Percentiles rank a stretch among this genome's conserved stretches.
These are phyloP conservation scores for Venturia asperata DNA, from an alignment of 2,329 filamentous ascomycete species.

Conservation along the genomic window DNA sequence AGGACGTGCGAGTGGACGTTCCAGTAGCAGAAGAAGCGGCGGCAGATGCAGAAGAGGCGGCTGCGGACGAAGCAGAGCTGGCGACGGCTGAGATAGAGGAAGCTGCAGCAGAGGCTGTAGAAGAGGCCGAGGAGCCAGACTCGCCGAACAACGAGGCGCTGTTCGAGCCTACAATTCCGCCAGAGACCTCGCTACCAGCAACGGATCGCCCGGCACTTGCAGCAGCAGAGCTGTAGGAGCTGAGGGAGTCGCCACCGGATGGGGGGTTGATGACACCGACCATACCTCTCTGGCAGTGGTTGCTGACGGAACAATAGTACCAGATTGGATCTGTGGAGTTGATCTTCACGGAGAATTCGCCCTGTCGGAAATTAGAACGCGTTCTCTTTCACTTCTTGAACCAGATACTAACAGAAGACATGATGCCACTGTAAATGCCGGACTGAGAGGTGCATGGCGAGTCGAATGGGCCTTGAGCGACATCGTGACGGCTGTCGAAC, in stretches of 20 bases:
- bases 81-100: constrained; percentile 29
- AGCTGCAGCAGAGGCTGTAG: constrained; percentile 26
- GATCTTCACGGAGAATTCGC: constrained; percentile 19
- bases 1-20: background rate
- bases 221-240: constrained; percentile 15
- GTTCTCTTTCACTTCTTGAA: background rate
- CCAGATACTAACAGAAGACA: constrained; percentile 3
- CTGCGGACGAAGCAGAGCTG: constrained; percentile 24
- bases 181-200: background rate
- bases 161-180: constrained; percentile 11
- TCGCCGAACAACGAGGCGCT: background rate
- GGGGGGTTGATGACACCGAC: constrained; percentile 21
- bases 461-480: constrained; percentile 13
- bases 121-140: background rate
- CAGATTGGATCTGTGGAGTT: constrained; percentile 21
- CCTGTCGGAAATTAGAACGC: background rate
- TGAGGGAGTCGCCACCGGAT: constrained; percentile 17
- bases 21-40: constrained; percentile 21
- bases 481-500: constrained; percentile 17
- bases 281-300: constrained; percentile 21
- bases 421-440: constrained; percentile 16
- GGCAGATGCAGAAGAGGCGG: constrained; percentile 22
- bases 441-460: constrained; percentile 13
- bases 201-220: background rate
- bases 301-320: constrained; percentile 16